Base-by-base conservation (phyloP, 352 stramenopile genomes). In the Globisporangium carolinianum region DNA sequence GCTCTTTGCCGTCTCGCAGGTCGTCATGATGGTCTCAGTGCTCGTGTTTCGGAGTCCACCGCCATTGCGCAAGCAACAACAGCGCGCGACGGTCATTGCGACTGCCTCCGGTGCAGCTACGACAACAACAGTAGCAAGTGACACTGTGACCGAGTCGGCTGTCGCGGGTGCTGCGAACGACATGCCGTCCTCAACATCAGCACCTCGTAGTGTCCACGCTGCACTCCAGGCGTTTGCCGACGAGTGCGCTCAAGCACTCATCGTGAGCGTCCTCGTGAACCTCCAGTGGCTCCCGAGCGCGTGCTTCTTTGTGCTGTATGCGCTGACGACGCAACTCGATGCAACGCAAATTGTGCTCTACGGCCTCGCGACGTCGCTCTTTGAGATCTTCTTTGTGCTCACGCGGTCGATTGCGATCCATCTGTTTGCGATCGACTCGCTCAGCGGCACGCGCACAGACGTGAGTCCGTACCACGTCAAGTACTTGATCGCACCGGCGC, bases 11-110 rank as follows among this genome's bases (percentile, higher is more conserved):
- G 58, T 86, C 41, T 76, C 84, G 6, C 70, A 94, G 56, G 67
- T 94, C 39, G 65, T 83, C 39, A 94, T 92, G 82, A 88, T 94
- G 70, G 75, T 89, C 60, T 92, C 82, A 5, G 62, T 94, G 51
- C 62, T 90, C 24, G 73, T 92, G 18, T 94, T 91, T 53, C 60
- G 56, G 1, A 53, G 55, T 45, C 45, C 37, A 24, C 15, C 45
- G 45, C 45, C 45, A 17, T 17, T 17, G 17, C 1, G 24, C 24
- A 24, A 24, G 24, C 24, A 24, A 24, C 24, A 24, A 24, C 24
- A 24, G 1, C 24, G 24, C 24, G 15, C 45, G 24, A n/a, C 17
- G 1, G 39, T 43, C 39, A 43, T 43, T 12, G 24, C 24, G 24
- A 24, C 24, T 24, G 24, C 24, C 24, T 24, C 24, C 24, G 24